phyloP scores from a whole-genome alignment of 192 early-diverging fungal species.

The Coemansia sp. region DNA sequence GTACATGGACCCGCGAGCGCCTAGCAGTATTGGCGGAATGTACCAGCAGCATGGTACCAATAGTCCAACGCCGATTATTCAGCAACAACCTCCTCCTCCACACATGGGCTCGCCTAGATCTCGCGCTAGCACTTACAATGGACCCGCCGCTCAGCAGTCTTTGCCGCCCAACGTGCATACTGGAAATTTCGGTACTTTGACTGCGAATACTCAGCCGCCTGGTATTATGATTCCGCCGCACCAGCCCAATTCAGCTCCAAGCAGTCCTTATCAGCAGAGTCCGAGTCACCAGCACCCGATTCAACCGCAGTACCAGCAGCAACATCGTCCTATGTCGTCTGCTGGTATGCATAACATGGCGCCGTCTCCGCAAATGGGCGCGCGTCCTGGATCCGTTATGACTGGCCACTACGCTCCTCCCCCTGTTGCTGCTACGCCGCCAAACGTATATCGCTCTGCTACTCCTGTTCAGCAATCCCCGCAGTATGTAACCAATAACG shows the following conservation, averaged over 20 bases:
- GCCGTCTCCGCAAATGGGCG: neutral
- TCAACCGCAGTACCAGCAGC: constrained; percentile 9
- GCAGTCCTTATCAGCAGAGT: neutral
- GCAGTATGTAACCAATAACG: neutral
- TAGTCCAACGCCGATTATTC: constrained; percentile 19
- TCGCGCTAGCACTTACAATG: constrained; percentile 44
- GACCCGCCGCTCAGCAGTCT: neutral
- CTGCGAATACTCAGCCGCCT: constrained; percentile 35
- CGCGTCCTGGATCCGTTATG: neutral
- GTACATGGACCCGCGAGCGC: constrained; percentile 22
- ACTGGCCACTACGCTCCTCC: neutral
- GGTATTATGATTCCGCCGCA: constrained; percentile 16
- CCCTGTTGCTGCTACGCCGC: neutral
- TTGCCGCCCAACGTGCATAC: constrained; percentile 16
- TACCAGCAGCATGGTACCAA: constrained; percentile 18
- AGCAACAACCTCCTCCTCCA: constrained; percentile 1
- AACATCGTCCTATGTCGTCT: neutral
- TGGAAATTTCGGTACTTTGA: constrained; percentile 49
- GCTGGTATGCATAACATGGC: neutral
- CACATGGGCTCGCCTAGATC: constrained; percentile 44
- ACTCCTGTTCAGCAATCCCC: constrained; percentile 16
- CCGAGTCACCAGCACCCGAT: neutral
- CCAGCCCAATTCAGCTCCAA: neutral
- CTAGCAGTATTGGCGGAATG: constrained; percentile 27
- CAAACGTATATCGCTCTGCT: constrained; percentile 21